Evolutionary conservation across 768 basidiomycete species (phyloP).

Genomic region (Kwoniella sp.): DNA sequence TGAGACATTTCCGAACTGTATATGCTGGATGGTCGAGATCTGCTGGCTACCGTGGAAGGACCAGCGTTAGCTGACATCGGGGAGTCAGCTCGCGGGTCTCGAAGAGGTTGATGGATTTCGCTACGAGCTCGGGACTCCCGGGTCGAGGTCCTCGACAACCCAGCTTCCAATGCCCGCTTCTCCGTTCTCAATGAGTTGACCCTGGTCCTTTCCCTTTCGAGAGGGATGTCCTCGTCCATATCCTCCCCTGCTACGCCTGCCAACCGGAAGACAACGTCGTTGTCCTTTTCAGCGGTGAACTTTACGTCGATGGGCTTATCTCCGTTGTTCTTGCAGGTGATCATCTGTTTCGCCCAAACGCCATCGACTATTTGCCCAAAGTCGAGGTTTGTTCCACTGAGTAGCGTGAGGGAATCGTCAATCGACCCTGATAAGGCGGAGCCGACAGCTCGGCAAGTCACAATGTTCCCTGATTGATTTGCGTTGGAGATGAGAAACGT

Average conservation of each 20-base stretch:
- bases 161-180: neutral
- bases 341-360: slow-evolving; percentile 45
- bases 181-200: neutral
- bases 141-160: slow-evolving; percentile 18
- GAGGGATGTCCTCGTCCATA: slow-evolving; percentile 41
- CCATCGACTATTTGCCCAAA: slow-evolving; percentile 52
- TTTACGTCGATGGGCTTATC: slow-evolving; percentile 47
- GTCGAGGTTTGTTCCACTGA: slow-evolving; percentile 45
- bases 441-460: slow-evolving; percentile 45
- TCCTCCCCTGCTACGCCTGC: slow-evolving; percentile 51
- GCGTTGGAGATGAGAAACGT: slow-evolving; percentile 50
- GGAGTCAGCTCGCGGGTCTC: slow-evolving; percentile 19
- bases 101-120: neutral
- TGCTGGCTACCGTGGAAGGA: slow-evolving; percentile 4
- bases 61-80: slow-evolving; percentile 7
- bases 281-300: slow-evolving; percentile 40
- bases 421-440: slow-evolving; percentile 26
- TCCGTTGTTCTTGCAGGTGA: slow-evolving; percentile 51
- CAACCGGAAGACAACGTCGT: slow-evolving; percentile 51
- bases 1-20: slow-evolving; percentile 14
- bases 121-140: slow-evolving; percentile 5
- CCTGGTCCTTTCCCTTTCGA: slow-evolving; percentile 14
- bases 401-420: slow-evolving; percentile 42
- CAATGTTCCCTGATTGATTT: slow-evolving; percentile 44
- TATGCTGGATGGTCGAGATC: slow-evolving; percentile 15